Evolutionary conservation across 2,329 filamentous ascomycete species (phyloP).

Genomic region (Xylariaceae sp.): DNA sequence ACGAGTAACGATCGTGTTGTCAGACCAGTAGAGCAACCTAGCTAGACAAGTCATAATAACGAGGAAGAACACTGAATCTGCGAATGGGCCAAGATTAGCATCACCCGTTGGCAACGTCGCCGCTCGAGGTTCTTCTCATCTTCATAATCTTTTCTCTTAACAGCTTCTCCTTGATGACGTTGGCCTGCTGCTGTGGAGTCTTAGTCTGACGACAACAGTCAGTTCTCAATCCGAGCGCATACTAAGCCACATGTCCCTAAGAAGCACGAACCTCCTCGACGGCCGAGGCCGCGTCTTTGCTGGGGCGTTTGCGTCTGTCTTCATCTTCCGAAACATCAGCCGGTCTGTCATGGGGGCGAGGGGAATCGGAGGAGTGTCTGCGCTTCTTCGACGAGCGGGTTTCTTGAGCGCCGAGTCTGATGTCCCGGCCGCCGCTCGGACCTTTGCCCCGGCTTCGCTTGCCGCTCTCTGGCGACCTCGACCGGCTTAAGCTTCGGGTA

Average conservation of each 20-base stretch:
- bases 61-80: slow-evolving; percentile 13
- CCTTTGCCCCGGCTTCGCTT: slow-evolving; percentile 15
- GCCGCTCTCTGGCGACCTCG: slow-evolving; percentile 12
- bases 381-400: slow-evolving; percentile 33
- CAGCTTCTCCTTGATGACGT: slow-evolving; percentile 40
- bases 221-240: slow-evolving; percentile 22
- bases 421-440: slow-evolving; percentile 13
- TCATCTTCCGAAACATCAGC: slow-evolving; percentile 50
- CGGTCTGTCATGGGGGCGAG: slow-evolving; percentile 42
- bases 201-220: slow-evolving; percentile 28
- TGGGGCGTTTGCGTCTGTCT: slow-evolving; percentile 31
- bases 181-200: slow-evolving; percentile 34
- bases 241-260: slow-evolving; percentile 20
- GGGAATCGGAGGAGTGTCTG: slow-evolving; percentile 45
- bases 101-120: slow-evolving; percentile 30
- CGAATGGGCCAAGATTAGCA: slow-evolving; percentile 39
- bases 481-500: slow-evolving; percentile 25
- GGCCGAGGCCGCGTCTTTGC: slow-evolving; percentile 23
- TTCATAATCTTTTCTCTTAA: slow-evolving; percentile 47
- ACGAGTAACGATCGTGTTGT: slow-evolving; percentile 5
- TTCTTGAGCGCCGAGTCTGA: slow-evolving; percentile 16
- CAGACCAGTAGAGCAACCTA: not conserved
- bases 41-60: not conserved
- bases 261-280: slow-evolving; percentile 36
- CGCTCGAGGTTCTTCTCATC: slow-evolving; percentile 44